Conservation (phyloP, 768 basidiomycete genomes). For the Leccinum pellstonianum region DNA sequence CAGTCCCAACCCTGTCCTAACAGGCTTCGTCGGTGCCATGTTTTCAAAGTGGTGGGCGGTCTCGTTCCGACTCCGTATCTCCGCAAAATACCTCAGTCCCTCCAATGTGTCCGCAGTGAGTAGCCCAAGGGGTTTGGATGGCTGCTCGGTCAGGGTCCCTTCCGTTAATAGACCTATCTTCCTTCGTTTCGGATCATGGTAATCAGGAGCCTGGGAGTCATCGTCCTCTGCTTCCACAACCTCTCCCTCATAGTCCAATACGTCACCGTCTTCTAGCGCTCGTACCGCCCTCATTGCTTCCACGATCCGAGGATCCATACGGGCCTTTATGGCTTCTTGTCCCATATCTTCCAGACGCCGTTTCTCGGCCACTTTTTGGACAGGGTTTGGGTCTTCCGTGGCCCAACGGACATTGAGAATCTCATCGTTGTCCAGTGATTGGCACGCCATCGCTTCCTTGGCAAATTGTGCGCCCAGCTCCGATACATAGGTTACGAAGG, state of each 20-base stretch:
- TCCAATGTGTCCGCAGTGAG: constrained; percentile 85
- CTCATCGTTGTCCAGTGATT: constrained; percentile 95
- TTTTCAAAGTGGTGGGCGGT: constrained; percentile 11
- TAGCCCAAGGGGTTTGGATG: constrained; percentile 51
- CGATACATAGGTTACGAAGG: constrained; percentile 91
- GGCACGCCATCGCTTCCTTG: constrained; percentile 98
- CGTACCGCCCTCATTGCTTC: constrained; percentile 85
- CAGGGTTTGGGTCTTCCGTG: constrained; percentile 97
- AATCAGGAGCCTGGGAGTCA: constrained; percentile 37
- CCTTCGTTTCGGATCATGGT: constrained; percentile 38
- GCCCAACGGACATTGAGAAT: constrained; percentile 99
- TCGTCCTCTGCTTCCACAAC: constrained; percentile 34
- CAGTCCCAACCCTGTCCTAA: constrained; percentile 54
- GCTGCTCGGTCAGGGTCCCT: constrained; percentile 30
- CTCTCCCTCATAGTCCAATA: constrained; percentile 37
- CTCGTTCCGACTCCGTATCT: constrained; percentile 73
- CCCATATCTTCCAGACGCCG: constrained; percentile 80
- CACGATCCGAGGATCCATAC: constrained; percentile 84
- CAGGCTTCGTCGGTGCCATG: constrained; percentile 29
- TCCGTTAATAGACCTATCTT: constrained; percentile 30
- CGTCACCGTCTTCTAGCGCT: constrained; percentile 80
- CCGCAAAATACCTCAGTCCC: constrained; percentile 87
- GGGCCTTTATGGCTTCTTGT: constrained; percentile 78
- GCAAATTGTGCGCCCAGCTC: constrained; percentile 93
- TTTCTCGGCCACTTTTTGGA: constrained; percentile 83